Base-by-base conservation (phyloP, 768 basidiomycete genomes). In the Hypholoma fasciculare region DNA sequence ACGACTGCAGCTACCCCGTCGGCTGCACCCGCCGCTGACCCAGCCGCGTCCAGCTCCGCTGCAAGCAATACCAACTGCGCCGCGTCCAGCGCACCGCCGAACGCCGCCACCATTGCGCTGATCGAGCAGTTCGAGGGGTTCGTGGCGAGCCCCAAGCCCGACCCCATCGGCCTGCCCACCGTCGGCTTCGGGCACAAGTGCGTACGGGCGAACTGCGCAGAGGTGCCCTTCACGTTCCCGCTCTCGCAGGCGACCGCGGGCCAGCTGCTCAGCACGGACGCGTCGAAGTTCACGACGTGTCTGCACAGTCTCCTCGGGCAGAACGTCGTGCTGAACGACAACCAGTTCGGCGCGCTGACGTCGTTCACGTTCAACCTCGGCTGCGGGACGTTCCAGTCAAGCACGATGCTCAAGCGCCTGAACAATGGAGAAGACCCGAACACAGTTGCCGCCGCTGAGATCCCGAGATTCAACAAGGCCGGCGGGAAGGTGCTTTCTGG, bases 141-240 rank as follows among this genome's bases (percentile, higher is more conserved):
- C 61, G 70, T 71, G 36, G 51, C 69, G 20, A 60, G 49, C 19
- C 73, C 73, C 16, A 53, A 63, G 11, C 73, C 72, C 1, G 73
- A 74, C 55, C 72, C 73, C 39, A 71, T 73, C 37, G 72, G 71
- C 11, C 66, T 74, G 46, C 69, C 66, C 30, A 74, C 71, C 13
- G 72, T 72, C 46, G 73, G 73, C 17, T 74, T 64, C 59, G 72
- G 72, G n/a, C 72, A 73, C 56, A 65, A 67, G 16, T 74, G 72
- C 62, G 42, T 66, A 26, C 54, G 60, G 2, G 50, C 56, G 37
- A 51, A 51, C 43, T 67, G 67, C 60, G 40, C 65, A 26, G 67
- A 68, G 58, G 71, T 73, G 14, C 64, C 71, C 20, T 68, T 68
- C 62, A 47, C 63, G 42, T 71, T 73, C 67, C 71, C 73, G 5